Conservation (phyloP, 1,284 basidiomycete genomes). For the Trametes sp. region DNA sequence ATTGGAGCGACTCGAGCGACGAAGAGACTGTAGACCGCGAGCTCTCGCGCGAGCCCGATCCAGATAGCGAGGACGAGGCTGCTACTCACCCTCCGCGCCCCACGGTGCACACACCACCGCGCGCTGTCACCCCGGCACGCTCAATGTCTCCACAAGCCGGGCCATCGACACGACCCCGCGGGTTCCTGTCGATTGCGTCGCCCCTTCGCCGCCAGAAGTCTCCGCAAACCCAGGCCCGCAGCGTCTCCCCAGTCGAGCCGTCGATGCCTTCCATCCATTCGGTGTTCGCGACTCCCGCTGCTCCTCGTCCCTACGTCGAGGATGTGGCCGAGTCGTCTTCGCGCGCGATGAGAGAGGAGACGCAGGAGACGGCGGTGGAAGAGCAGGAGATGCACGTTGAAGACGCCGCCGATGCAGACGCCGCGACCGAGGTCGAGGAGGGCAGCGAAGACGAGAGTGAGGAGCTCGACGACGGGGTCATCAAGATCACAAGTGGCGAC, state of each 20-base stretch:
- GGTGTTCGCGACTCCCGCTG: slow-evolving; percentile 21
- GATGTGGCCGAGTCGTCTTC: background rate
- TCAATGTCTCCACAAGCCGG: slow-evolving; percentile 15
- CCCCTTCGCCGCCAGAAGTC: slow-evolving; percentile 27
- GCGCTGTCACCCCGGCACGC: slow-evolving; percentile 12
- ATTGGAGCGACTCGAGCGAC: slow-evolving; percentile 26
- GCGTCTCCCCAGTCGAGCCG: slow-evolving; percentile 6
- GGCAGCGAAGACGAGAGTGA: slow-evolving; percentile 45
- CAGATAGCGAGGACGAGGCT: slow-evolving; percentile 25
- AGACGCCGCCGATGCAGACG: slow-evolving; percentile 32
- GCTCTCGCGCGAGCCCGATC: slow-evolving; percentile 44
- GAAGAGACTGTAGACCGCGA: slow-evolving; percentile 41
- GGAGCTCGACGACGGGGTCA: slow-evolving; percentile 53
- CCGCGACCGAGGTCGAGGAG: slow-evolving; percentile 45
- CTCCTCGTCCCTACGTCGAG: background rate
- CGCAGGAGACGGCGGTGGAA: slow-evolving; percentile 28
- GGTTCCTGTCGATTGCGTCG: slow-evolving; percentile 27
- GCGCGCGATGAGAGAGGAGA: slow-evolving; percentile 5
- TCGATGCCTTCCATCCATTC: slow-evolving; percentile 25
- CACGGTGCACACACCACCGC: slow-evolving; percentile 14
- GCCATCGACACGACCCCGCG: slow-evolving; percentile 15
- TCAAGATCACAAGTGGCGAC: slow-evolving; percentile 85
- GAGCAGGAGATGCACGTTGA: slow-evolving; percentile 21
- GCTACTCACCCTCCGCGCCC: slow-evolving; percentile 10
- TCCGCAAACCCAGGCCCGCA: slow-evolving; percentile 5